Percentiles rank a stretch among this genome's conserved stretches.
Evolutionary conservation across 2,329 filamentous ascomycete genomes (phyloP).

Genomic region (Diaporthe sp.): DNA sequence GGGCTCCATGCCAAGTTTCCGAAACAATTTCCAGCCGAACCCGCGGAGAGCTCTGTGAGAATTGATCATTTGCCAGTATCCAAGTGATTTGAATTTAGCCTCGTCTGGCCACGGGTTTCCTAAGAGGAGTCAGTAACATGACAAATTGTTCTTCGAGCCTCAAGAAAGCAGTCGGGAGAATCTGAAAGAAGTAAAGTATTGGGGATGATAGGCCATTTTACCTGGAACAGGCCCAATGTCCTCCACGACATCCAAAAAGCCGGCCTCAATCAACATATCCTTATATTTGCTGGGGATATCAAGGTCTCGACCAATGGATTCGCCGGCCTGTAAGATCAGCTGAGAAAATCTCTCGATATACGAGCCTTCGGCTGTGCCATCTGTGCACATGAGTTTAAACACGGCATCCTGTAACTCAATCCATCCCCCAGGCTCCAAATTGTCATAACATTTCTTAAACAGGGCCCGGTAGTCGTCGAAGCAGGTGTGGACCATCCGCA

Average conservation of each 20-base stretch:
- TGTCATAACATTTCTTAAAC: slow-evolving; percentile 62
- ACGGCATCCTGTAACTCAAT: slow-evolving; percentile 51
- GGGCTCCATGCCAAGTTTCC: slow-evolving; percentile 45
- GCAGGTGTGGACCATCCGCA: slow-evolving; percentile 28
- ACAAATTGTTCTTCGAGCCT: neutral
- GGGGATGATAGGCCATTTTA: neutral
- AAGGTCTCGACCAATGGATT: slow-evolving; percentile 14
- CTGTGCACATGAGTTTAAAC: slow-evolving; percentile 24
- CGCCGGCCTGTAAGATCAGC: slow-evolving; percentile 7
- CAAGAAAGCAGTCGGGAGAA: neutral
- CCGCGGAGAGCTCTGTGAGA: slow-evolving; percentile 47
- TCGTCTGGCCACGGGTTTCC: slow-evolving; percentile 50
- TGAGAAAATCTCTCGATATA: slow-evolving; percentile 17
- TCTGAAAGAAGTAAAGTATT: too few species aligned
- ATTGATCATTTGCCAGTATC: slow-evolving; percentile 48
- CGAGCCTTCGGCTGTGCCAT: slow-evolving; percentile 16
- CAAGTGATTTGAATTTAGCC: slow-evolving; percentile 44
- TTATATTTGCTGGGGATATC: slow-evolving; percentile 28
- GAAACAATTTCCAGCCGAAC: slow-evolving; percentile 45
- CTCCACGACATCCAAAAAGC: slow-evolving; percentile 48
- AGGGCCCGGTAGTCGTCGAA: slow-evolving; percentile 59
- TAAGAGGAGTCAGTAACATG: slow-evolving; percentile 36
- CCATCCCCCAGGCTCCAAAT: slow-evolving; percentile 52
- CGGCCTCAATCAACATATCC: slow-evolving; percentile 40
- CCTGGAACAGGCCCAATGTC: slow-evolving; percentile 40